These are phyloP conservation scores for Tolypocladium amazonense DNA, from an alignment of 2,329 filamentous ascomycete genomes.

Conservation along the genomic window DNA sequence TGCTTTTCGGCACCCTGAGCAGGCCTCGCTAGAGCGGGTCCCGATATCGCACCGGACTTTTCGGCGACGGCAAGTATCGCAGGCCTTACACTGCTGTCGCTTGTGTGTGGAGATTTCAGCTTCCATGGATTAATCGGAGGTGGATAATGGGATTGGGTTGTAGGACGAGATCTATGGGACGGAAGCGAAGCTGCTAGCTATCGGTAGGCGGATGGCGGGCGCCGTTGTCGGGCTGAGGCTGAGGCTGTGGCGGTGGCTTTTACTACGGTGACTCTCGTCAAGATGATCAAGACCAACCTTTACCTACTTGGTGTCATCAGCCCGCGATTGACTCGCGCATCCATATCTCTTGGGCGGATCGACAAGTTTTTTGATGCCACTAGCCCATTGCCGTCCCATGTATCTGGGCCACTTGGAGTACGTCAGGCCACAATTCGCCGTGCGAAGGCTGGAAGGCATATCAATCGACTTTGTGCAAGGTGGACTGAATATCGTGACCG, in stretches of 20 bases:
- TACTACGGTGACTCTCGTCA: not conserved
- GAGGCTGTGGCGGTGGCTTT: not conserved
- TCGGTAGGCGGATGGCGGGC: no score
- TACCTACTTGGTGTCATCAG: not conserved
- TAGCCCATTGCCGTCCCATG: not conserved
- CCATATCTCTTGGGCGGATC: not conserved
- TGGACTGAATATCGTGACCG: not conserved
- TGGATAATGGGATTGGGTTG: no score
- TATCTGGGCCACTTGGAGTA: not conserved
- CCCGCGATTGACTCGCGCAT: not conserved
- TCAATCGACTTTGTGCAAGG: not conserved
- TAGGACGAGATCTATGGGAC: no score
- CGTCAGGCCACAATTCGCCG: not conserved
- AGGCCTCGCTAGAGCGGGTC: no score
- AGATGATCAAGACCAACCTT: not conserved
- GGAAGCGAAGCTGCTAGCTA: no score
- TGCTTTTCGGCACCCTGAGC: no score
- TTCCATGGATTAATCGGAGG: no score
- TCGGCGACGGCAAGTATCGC: no score
- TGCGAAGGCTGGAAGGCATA: not conserved
- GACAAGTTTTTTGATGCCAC: not conserved
- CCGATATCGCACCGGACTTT: no score
- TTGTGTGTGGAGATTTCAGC: no score
- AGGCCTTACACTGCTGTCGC: no score
- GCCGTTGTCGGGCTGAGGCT: no score